Evolutionary conservation across 148 eudicot genomes (phyloP), one percentile per base, ranked within the genome.

Genomic region (Cornus kousa): DNA sequence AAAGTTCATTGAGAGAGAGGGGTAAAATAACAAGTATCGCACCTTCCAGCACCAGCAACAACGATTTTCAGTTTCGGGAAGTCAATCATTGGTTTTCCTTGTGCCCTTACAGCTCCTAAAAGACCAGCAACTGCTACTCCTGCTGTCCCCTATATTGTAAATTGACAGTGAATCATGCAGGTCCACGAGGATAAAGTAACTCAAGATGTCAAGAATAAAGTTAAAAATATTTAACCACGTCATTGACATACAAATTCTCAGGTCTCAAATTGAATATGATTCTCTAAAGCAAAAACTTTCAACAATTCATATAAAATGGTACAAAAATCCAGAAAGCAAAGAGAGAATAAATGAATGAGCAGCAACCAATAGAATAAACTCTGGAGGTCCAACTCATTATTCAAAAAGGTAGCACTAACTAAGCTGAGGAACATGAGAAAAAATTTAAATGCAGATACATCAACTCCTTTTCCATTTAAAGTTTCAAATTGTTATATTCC

Each of bases 1-100:
- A 2, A 31, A 12, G 64, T 39, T 32, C 37, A 19, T 31, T 24
- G 48, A 13, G 79, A 67, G 32, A 74, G 62, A 46, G 78, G 59
- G 33, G 1, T 81, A 32, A 64, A 65, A 57, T 22, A 1, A 80
- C 70, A 80, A 14, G 74, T 40, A 72, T 67, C 74, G 43, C 76
- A 95, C 99, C 99, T 95, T 89, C 99, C 99, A 87, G 99, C 99
- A 76, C 99, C 99, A 50, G 99, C 99, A 84, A 95, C 99, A 80
- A 95, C 97, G 85, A 95, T 95, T 84, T 89, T 95, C 87, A 87
- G 92, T 80, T 92, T 95, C 82, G 99, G 97, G 77, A 95, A 95
- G 89, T 95, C 98, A 69, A 95, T 93, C 97, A 95, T 87, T 80
- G 93, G 93, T 79, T 88, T 90, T 77, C 99, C 97, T 85, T 95